Base-by-base conservation (phyloP, 2,329 filamentous ascomycete species). In the Blumeria hordei region DNA sequence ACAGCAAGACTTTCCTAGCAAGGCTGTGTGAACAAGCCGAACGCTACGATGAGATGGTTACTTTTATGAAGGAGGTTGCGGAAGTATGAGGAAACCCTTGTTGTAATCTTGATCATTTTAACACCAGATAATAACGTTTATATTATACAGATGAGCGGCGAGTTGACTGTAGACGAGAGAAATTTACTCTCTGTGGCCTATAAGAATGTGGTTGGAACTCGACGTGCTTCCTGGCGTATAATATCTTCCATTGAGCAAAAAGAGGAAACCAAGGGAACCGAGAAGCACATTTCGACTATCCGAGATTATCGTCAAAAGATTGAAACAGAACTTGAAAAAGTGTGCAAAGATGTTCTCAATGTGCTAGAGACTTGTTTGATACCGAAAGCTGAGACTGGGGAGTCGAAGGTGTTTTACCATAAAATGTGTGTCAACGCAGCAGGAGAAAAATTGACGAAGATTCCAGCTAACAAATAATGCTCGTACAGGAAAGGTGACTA, bases 371-470 rank as follows among this genome's bases (percentile, higher is more conserved):
- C 94, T 67, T 82, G 81, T 69, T 77, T 96, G 67, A 96, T 96
- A 69, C 88, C 88, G 71, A 90, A 92, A 73, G 90, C 90, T 68
- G 84, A 92, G 73, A 84, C 86, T 63, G 90, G 90, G 74, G 90
- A 96, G 78, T 94, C 88, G 71, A 96, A 95, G 82, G 90, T 96
- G 69, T 96, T 96, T 74, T 96, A 96, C 77, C 88, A 95, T 83
- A 96, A 96, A 82, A 96, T 96, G 90, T 95, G 75, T 65, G 85
- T 77, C 61, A 57, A 28, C 21, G 21, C 21, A 28, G 21, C 21
- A 28, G 4, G 21, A 28, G 21, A 28, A 28, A 28, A 28, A 28
- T 28, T 28, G 21, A 28, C 21, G 21, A 28, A 28, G 21, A 28
- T 28, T 28, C 21, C 21, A 28, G 21, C 21, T 28, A 28, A 28